phyloP scores from a whole-genome alignment of 2,329 filamentous ascomycete genomes.

The Fusarium sp. region DNA sequence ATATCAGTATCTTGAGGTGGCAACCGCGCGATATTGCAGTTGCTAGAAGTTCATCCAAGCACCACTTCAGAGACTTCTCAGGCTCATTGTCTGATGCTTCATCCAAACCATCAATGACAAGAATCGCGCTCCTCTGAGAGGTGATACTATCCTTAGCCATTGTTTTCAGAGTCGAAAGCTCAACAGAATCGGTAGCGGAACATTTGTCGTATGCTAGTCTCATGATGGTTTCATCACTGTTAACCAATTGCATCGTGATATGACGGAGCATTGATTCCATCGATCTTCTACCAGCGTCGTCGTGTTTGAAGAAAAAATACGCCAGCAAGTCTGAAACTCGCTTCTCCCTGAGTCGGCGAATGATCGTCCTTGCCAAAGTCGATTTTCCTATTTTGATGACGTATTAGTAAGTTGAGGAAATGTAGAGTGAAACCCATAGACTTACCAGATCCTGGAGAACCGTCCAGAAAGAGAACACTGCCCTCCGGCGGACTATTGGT shows the following conservation, averaged over 20 bases:
- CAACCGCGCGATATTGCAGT: accelerated
- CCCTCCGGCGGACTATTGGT: accelerated
- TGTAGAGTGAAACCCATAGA: accelerated
- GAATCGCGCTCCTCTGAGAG: accelerated
- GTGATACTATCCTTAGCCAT: background rate
- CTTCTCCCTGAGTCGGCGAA: accelerated
- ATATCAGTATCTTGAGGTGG: accelerated
- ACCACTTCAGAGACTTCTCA: accelerated
- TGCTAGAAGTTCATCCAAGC: accelerated
- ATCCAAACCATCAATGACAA: background rate
- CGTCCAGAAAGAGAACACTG: accelerated
- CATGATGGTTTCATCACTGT: accelerated
- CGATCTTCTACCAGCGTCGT: accelerated
- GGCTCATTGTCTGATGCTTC: accelerated
- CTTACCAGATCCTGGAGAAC: background rate
- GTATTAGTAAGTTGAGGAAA: background rate
- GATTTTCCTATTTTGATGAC: background rate
- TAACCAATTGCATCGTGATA: accelerated
- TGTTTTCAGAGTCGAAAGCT: accelerated
- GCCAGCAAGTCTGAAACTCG: accelerated
- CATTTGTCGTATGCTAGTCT: accelerated
- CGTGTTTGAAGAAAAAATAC: constrained; percentile 2
- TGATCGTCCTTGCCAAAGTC: background rate
- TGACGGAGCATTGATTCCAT: background rate
- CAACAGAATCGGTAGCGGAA: accelerated